Evolutionary conservation across 805 yeast genomes (phyloP).

Genomic region (Vanderwaltozyma verrucispora): DNA sequence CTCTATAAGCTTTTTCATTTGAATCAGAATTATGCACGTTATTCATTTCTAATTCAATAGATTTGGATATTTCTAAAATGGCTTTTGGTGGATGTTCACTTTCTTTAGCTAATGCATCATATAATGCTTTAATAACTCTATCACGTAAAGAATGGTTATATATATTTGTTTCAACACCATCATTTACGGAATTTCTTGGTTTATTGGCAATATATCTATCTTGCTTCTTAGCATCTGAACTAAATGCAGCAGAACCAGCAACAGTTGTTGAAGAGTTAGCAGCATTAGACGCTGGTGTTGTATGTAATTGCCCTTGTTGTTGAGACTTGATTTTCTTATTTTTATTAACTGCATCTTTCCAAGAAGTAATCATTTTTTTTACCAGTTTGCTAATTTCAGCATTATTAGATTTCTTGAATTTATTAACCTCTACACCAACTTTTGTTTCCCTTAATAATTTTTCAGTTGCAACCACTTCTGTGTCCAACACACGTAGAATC

Average conservation of each 20-base stretch:
- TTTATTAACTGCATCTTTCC: slow-evolving; percentile 82
- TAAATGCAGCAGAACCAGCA: background rate
- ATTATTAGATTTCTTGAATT: slow-evolving; percentile 59
- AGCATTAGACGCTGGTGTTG: background rate
- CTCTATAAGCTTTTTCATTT: slow-evolving; percentile 49
- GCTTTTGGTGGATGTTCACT: slow-evolving; percentile 51
- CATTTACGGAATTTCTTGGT: slow-evolving; percentile 72
- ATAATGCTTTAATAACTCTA: slow-evolving; percentile 70
- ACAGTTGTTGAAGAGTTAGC: background rate
- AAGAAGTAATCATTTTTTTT: slow-evolving; percentile 67
- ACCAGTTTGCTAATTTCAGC: slow-evolving; percentile 61
- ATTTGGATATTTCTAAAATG: slow-evolving; percentile 53
- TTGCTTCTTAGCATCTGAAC: slow-evolving; percentile 17
- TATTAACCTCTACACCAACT: slow-evolving; percentile 95
- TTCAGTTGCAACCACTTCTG: slow-evolving; percentile 73
- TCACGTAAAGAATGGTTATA: slow-evolving; percentile 76
- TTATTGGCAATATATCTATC: slow-evolving; percentile 38
- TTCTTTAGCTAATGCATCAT: slow-evolving; percentile 82
- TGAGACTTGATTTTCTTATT: slow-evolving; percentile 35
- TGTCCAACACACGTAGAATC: slow-evolving; percentile 53
- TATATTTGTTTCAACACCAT: slow-evolving; percentile 60
- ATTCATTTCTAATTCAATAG: slow-evolving; percentile 66
- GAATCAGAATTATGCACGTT: slow-evolving; percentile 47
- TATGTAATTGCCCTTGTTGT: slow-evolving; percentile 1
- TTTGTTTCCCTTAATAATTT: slow-evolving; percentile 78